A percentile compares a stretch with the other conserved stretches of the same genome.
phyloP scores from a whole-genome alignment of 225 moss, liverwort and hornwort genomes.

The Straminergon stramineum region DNA sequence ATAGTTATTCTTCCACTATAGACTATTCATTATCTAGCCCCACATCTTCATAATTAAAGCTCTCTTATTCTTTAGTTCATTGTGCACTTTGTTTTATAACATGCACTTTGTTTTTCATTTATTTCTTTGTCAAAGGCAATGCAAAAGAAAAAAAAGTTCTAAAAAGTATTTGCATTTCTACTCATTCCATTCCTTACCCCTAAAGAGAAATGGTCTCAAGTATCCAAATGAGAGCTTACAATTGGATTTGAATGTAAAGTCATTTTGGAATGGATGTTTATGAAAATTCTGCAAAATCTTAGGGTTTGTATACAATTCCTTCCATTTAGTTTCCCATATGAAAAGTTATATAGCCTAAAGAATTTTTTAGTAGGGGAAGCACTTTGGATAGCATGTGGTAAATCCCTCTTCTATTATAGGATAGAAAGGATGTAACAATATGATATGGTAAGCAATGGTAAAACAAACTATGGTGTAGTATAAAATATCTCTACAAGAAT shows the following conservation, averaged over 20 bases:
- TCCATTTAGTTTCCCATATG: neutral
- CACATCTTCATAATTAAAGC: neutral
- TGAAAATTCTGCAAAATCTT: neutral
- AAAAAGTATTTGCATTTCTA: too few species aligned
- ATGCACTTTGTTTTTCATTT: neutral
- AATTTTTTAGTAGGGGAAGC: neutral
- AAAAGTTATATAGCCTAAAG: too few species aligned
- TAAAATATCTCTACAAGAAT: neutral
- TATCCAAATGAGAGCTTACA: neutral
- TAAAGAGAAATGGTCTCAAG: neutral
- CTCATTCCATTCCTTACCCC: too few species aligned
- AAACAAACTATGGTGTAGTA: neutral
- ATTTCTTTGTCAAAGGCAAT: neutral
- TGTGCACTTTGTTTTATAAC: neutral
- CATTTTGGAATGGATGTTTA: neutral
- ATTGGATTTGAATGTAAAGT: neutral
- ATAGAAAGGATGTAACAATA: neutral
- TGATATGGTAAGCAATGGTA: neutral
- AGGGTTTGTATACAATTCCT: neutral
- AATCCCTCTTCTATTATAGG: neutral
- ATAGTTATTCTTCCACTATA: neutral
- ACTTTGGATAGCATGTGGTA: neutral
- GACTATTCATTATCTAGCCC: neutral
- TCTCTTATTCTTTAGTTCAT: neutral
- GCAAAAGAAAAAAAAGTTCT: too few species aligned